Evolutionary conservation across 1,139 yeast species (phyloP), one percentile per base, ranked within the genome.

Genomic region (Pichia sp.): DNA sequence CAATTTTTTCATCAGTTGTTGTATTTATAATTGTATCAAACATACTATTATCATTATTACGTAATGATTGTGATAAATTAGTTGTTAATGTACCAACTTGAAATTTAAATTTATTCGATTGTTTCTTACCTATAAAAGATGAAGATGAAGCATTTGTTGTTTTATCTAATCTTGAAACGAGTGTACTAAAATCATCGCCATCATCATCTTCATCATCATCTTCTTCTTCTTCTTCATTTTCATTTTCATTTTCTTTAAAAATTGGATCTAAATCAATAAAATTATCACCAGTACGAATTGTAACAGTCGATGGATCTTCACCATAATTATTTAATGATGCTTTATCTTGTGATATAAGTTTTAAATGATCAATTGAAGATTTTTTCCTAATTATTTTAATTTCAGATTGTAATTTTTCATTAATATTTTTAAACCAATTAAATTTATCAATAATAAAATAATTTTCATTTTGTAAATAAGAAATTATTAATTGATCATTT

Each of bases 11-110:
- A 62, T 92, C 96, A 48, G 82, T 76, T 57, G 82, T 83, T 54
- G 77, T 75, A 54, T 78, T 75, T 57, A 94, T 73, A 9, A 95
- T 96, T 1, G 88, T 79, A 65, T 94, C 97, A 52, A 85, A 69
- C 45, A 84, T 69, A 1, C 86, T 66, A 57, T 79, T 86, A 60
- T 85, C 94, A 58, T 83, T 83, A 32, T 85, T 80, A 58, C 77
- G 80, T 53, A 85, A 72, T 0, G 92, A 83, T 66, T 85, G 94
- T 1, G 87, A 69, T 48, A 85, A 70, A 9, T 84, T 76, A 3
- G 81, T 77, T 2, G 89, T 76, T 50, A 84, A 73, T 2, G 88
- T 78, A 27, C 85, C 85, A 2, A 85, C 75, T 11, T 78, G 71
- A 46, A 76, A 65, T 58, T 67, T 53, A 18, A 54, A 52, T 61